Evolutionary conservation across 2,329 filamentous ascomycete genomes (phyloP), one percentile per base, ranked within the genome.

Genomic region (Aspergillus nomiae): DNA sequence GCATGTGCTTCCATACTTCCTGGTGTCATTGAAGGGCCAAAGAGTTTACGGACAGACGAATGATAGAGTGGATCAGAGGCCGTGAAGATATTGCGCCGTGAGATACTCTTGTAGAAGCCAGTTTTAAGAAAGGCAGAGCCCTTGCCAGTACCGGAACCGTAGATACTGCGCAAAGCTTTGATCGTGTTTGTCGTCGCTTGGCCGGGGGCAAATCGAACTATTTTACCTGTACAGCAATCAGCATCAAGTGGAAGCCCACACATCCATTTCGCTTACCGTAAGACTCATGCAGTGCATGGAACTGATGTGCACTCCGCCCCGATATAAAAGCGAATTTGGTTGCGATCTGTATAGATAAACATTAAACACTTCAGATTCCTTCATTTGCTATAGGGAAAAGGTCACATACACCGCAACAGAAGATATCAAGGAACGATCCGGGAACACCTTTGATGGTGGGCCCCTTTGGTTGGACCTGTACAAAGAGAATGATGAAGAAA

Each of bases 121-220:
- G 69, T 67, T 56, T 72, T 72, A 3, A 71, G 65, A 38, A 72
- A 72, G 1, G 65, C 60, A 12, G 63, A 63, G 45, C 63, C 63
- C 57, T 70, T 70, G 36, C 65, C 63, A 5, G 63, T 56, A 0
- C 67, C 69, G 6, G 63, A 62, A 12, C 67, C 66, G 57, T 72
- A 72, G 57, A 72, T 72, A 56, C 67, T 67, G 12, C 70, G 67
- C 21, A 72, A 60, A 8, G 64, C 66, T 45, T 66, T 68, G 57
- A 72, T 48, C 12, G 69, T 72, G 46, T 72, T 72, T 2, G 69
- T 71, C 10, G 70, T 71, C 5, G 69, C 65, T 60, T 72, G 70
- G 14, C 68, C 68, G 0, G 68, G 69, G 7, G 69, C 67, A 45
- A 72, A 72, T 11, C 68, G 66, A 4, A 63, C 67, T 10, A 70